Evolutionary conservation across 2,329 filamentous ascomycete species (phyloP).

Genomic region (Fusarium redolens): DNA sequence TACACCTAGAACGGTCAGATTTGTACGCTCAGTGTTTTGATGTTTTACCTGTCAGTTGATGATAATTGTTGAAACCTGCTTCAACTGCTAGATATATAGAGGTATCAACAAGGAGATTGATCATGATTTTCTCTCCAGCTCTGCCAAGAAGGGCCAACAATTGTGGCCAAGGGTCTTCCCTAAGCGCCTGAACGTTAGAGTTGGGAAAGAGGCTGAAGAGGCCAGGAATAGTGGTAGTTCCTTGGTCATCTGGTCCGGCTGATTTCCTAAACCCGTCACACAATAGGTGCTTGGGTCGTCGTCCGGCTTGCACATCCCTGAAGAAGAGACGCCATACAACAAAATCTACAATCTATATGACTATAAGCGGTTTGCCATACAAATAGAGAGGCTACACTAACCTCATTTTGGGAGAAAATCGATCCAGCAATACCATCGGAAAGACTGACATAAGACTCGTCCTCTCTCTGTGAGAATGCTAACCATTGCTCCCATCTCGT

Average conservation of each 20-base stretch:
- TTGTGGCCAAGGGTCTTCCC: slow-evolving; percentile 77
- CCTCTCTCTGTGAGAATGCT: slow-evolving; percentile 70
- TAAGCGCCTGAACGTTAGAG: slow-evolving; percentile 75
- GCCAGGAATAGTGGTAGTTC: slow-evolving; percentile 68
- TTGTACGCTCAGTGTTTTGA: not conserved
- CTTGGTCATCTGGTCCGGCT: slow-evolving; percentile 45
- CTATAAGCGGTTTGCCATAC: slow-evolving; percentile 11
- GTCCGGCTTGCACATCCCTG: slow-evolving; percentile 57
- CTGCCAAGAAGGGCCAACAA: slow-evolving; percentile 79
- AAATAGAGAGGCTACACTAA: slow-evolving; percentile 47
- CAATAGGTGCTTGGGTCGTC: slow-evolving; percentile 77
- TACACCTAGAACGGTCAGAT: slow-evolving; percentile 51
- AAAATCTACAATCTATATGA: slow-evolving; percentile 77
- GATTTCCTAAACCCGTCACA: slow-evolving; percentile 82
- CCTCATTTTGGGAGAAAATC: slow-evolving; percentile 72
- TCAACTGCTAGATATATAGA: slow-evolving; percentile 77
- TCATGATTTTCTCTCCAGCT: slow-evolving; percentile 81
- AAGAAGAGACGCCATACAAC: slow-evolving; percentile 82
- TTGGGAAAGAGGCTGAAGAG: slow-evolving; percentile 75
- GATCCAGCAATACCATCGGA: slow-evolving; percentile 58
- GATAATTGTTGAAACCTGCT: slow-evolving; percentile 72
- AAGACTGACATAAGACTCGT: slow-evolving; percentile 67
- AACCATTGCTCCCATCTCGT: slow-evolving; percentile 66
- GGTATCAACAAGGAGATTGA: slow-evolving; percentile 79
- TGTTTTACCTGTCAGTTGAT: slow-evolving; percentile 80